Conservation (phyloP, 345 rosid genomes). For the Leavenworthia alabamica region DNA sequence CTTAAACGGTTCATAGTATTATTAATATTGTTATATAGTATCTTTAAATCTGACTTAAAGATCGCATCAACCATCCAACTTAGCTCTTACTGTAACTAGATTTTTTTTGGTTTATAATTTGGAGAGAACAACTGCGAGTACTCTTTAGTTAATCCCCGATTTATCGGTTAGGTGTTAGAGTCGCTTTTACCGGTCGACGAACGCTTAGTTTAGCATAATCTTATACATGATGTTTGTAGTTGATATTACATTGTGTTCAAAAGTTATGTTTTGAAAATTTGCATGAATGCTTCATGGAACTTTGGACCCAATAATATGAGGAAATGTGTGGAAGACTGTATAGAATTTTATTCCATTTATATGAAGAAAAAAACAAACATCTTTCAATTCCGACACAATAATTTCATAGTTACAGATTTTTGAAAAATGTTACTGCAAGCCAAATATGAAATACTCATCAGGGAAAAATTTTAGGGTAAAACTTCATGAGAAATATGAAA, state of each 20-base stretch:
- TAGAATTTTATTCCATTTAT: neutral
- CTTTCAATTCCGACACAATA: neutral
- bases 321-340: neutral
- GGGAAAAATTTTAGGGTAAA: neutral
- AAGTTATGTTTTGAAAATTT: too few relatives aligned
- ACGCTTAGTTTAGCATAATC: too few relatives aligned
- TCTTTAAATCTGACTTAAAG: neutral
- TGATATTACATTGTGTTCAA: too few relatives aligned
- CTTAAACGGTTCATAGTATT: conserved; percentile 6
- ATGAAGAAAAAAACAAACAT: too few relatives aligned
- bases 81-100: neutral
- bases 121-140: too few relatives aligned
- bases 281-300: neutral
- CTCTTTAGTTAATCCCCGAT: too few relatives aligned
- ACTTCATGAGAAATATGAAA: too few relatives aligned
- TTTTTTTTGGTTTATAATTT: too few relatives aligned
- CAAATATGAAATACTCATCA: neutral
- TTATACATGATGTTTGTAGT: too few relatives aligned
- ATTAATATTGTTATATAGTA: neutral
- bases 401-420: neutral
- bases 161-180: too few relatives aligned
- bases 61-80: neutral
- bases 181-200: too few relatives aligned
- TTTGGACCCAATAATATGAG: neutral
- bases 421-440: neutral